These are phyloP conservation scores for Fusarium lyarnte DNA, from an alignment of 2,329 filamentous ascomycete genomes.

Conservation along the genomic window DNA sequence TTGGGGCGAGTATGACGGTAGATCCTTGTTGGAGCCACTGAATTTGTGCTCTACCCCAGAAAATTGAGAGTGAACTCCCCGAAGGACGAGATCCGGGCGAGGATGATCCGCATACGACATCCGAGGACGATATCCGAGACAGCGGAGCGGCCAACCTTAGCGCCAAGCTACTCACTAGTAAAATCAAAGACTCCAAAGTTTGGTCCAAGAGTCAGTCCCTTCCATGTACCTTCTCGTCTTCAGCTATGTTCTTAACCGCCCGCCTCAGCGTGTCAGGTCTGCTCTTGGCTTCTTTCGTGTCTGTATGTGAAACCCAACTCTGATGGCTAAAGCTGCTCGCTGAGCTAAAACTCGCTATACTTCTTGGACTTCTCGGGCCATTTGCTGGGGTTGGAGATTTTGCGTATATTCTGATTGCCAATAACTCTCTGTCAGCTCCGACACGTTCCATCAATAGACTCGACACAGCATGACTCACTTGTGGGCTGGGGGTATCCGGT, in stretches of 20 bases:
- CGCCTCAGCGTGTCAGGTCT: no score
- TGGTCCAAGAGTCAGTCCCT: neutral
- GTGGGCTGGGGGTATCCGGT: neutral
- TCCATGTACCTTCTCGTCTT: no score
- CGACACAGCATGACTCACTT: no score
- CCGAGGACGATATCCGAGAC: constrained; percentile 4
- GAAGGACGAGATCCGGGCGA: neutral
- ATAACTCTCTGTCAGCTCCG: no score
- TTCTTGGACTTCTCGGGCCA: neutral
- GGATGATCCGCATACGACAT: neutral
- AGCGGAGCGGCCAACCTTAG: no score
- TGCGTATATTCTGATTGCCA: no score
- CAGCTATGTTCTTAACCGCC: no score
- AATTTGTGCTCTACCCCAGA: neutral
- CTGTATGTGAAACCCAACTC: neutral
- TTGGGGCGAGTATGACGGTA: neutral
- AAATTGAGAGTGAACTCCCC: neutral
- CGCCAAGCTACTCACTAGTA: neutral
- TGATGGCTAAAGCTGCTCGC: neutral
- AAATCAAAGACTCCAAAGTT: fast-evolving
- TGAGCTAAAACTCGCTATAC: constrained; percentile 17
- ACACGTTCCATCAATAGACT: no score
- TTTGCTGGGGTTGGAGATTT: neutral
- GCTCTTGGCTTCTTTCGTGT: no score
- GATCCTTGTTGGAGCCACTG: neutral